Evolutionary conservation across 805 yeast species (phyloP).

Genomic region (Barnettozyma siamensis): DNA sequence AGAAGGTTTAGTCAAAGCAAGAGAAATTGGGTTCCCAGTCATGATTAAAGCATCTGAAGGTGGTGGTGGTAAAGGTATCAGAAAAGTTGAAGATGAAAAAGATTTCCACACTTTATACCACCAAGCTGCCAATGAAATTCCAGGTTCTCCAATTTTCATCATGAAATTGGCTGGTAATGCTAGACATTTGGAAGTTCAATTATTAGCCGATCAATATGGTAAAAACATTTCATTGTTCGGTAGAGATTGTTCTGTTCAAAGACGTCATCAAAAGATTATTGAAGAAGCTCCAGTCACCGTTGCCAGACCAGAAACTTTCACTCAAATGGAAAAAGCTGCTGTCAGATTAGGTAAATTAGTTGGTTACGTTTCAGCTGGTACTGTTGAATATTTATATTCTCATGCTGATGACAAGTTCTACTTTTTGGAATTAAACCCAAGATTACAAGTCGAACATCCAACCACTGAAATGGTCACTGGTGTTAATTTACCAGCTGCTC

Average conservation of each 20-base stretch:
- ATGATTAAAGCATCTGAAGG: conserved; percentile 99
- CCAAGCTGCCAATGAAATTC: conserved; percentile 96
- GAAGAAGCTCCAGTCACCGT: conserved; percentile 99
- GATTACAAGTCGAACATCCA: conserved; percentile 99
- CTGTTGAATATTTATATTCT: conserved; percentile 94
- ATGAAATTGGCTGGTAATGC: conserved; percentile 98
- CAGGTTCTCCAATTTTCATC: conserved; percentile 97
- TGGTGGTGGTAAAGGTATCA: conserved; percentile 99
- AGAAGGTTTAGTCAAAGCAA: conserved; percentile 85
- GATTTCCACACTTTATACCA: conserved; percentile 72
- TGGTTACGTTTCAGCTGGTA: conserved; percentile 98
- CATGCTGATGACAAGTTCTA: conserved; percentile 92
- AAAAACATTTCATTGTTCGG: conserved; percentile 96
- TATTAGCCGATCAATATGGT: conserved; percentile 97
- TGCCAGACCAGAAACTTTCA: conserved; percentile 81
- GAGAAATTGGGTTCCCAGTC: conserved; percentile 90
- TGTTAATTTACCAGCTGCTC: conserved; percentile 97
- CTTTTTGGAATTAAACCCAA: conserved; percentile 94
- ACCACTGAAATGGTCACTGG: conserved; percentile 99
- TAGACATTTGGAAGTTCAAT: conserved; percentile 96
- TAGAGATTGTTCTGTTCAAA: conserved; percentile 98
- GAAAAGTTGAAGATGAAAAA: conserved; percentile 84
- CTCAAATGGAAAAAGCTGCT: conserved; percentile 94
- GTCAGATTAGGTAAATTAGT: conserved; percentile 94
- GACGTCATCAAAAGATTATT: conserved; percentile 98